Evolutionary conservation across 2,329 filamentous ascomycete genomes (phyloP), one percentile per base, ranked within the genome.

Genomic region (Cyanodermella asteris): DNA sequence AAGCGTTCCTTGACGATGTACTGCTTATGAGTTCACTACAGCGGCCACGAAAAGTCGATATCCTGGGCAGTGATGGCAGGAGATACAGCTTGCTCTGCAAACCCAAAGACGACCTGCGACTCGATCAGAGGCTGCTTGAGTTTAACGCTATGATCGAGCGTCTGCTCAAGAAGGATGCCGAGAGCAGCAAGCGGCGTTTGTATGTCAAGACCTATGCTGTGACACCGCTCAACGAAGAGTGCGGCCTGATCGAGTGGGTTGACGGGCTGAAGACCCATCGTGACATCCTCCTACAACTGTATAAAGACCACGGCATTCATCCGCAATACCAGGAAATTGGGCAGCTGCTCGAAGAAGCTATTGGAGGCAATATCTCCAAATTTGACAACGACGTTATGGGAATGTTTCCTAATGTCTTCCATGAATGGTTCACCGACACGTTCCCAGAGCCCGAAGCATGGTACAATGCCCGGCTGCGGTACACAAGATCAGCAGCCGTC

Each of bases 141-240:
- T 97, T 97, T 57, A 97, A 94, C 45, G 71, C 74, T 22, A 87
- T 94, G 66, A 94, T 24, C 55, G 97, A 97, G 45, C 66, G 87
- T 30, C 80, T 84, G 3, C 53, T 99, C 28, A 91, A 93, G 43
- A 71, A 76, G 32, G 82, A 94, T 40, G 72, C 82, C 3, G 82
- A 93, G 43, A 77, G 81, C 10, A 90, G 77, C 47, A 75, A 78
- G 44, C 68, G 87, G 10, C 76, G 87, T 35, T 61, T 97, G 28
- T 91, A 91, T 45, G 91, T 99, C 49, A 81, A 82, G 42, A 97
- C 87, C 0, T 97, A 99, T 39, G 81, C 80, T 5, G 90, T 99
- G 8, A 91, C 84, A 4, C 90, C 87, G 2, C 56, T 99, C 23
- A 94, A 91, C 44, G 90, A 97, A 50, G 84, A 94, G 50, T 94